Base-by-base conservation (phyloP, 2,329 filamentous ascomycete genomes). In the Hymenoscyphus repandus region DNA sequence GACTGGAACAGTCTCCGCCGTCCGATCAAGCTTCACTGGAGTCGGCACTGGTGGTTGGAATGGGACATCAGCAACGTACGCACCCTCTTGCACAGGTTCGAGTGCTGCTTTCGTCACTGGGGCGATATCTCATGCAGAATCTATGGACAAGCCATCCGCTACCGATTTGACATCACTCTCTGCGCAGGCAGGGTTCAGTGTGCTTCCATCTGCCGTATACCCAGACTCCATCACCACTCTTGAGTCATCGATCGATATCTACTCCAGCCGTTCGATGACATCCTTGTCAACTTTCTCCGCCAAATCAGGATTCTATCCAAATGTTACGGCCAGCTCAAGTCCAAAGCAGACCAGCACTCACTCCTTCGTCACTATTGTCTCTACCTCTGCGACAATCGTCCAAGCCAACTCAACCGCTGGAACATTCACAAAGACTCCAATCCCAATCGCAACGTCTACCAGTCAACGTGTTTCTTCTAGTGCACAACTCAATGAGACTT, bases 31-130 rank as follows among this genome's bases (percentile, higher is more conserved):
- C 18, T 58, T 47, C 22, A 55, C 53, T 20, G 55, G 51, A 10
- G 40, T 51, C 13, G 42, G 31, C 5, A 31, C 50, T 32, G 52
- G 53, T 15, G 61, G 61, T 36, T 63, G 59, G 61, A 62, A 63
- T 34, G 39, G 32, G 22, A 55, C 57, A 5, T 54, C 54, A 9
- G 44, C 45, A 32, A 32, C 47, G 33, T 36, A 4, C n/a, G 11
- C 13, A 40, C 17, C 38, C 12, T n/a, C 17, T 18, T 33, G 27
- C 32, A 22, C 34, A 20, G 45, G 34, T 20, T 17, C 42, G 20
- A 30, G 36, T 1, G 36, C 20, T n/a, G 45, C 36, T 33, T 30
- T 30, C 17, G 27, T 18, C 9, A 42, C 46, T 37, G 31, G 30
- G 15, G 15, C 18, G 11, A 12, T 30, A 2, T 11, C 22, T 17